These are phyloP conservation scores for Diaporthe velutina DNA, from an alignment of 2,329 filamentous ascomycete genomes.

Conservation along the genomic window DNA sequence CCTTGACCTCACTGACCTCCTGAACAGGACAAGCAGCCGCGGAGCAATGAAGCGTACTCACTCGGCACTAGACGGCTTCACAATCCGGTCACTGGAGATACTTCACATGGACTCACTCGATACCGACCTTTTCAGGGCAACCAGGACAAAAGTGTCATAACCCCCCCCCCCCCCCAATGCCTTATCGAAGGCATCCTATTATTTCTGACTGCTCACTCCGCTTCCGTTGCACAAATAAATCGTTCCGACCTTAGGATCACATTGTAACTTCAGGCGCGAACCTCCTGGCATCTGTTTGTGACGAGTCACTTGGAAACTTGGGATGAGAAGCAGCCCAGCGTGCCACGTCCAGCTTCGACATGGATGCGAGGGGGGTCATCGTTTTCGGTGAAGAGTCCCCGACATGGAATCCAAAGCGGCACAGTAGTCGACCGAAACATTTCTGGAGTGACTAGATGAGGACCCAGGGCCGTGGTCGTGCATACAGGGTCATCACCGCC, in stretches of 20 bases:
- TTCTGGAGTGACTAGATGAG: neutral
- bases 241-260: neutral
- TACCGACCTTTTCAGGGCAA: neutral
- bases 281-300: neutral
- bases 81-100: no score
- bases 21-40: neutral
- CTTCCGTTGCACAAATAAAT: neutral
- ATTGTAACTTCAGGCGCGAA: neutral
- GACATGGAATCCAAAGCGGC: neutral
- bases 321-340: neutral
- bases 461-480: neutral
- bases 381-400: neutral
- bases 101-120: neutral
- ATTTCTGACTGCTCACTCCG: constrained; percentile 1
- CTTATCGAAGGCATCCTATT: neutral
- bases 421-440: constrained; percentile 14
- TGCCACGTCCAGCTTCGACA: neutral
- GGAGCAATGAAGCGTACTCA: neutral
- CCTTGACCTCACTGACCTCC: neutral
- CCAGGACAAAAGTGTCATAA: neutral
- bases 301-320: constrained; percentile 5
- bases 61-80: neutral
- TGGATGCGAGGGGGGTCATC: neutral
- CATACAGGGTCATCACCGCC: neutral
- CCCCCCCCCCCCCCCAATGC: neutral